Evolutionary conservation across 106 monocot species (phyloP).

Genomic region (Dendrobium officinale): DNA sequence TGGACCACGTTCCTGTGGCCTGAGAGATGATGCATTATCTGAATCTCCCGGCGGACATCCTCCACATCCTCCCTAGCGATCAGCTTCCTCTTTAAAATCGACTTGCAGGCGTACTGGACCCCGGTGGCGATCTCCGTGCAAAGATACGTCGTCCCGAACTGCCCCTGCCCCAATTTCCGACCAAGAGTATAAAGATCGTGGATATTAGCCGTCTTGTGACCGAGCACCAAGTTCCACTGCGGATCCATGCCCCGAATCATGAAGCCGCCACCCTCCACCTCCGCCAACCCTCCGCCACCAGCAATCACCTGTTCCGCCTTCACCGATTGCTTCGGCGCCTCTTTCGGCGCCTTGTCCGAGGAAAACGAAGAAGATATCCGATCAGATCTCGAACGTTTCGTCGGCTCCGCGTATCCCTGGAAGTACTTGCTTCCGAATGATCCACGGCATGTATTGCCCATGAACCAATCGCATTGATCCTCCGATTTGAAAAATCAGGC

Average conservation of each 20-base stretch:
- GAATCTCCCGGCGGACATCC: constrained; percentile 66
- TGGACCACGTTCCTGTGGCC: constrained; percentile 50
- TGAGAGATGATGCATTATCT: constrained; percentile 69
- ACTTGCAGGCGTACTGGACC: constrained; percentile 54
- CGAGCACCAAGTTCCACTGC: constrained; percentile 28
- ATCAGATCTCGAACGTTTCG: constrained; percentile 5
- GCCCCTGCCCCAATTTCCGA: constrained; percentile 57
- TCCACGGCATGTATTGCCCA: constrained; percentile 25
- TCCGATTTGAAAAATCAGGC: not conserved
- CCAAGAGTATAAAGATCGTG: constrained; percentile 49
- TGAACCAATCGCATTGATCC: constrained; percentile 7
- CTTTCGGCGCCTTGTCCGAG: not conserved
- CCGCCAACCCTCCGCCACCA: not conserved
- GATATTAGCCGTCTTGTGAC: constrained; percentile 46
- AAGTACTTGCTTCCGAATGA: constrained; percentile 20
- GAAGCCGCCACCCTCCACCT: not conserved
- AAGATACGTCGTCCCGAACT: constrained; percentile 66
- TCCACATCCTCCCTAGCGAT: constrained; percentile 57
- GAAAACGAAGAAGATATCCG: not conserved
- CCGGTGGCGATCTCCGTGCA: constrained; percentile 60
- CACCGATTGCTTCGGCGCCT: not conserved
- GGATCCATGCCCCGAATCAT: constrained; percentile 33
- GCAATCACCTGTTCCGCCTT: not conserved
- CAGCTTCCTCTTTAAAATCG: constrained; percentile 61
- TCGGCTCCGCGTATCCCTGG: constrained; percentile 7